Conservation (phyloP, 2,329 filamentous ascomycete species). For the Chalaropsis ovoidea region DNA sequence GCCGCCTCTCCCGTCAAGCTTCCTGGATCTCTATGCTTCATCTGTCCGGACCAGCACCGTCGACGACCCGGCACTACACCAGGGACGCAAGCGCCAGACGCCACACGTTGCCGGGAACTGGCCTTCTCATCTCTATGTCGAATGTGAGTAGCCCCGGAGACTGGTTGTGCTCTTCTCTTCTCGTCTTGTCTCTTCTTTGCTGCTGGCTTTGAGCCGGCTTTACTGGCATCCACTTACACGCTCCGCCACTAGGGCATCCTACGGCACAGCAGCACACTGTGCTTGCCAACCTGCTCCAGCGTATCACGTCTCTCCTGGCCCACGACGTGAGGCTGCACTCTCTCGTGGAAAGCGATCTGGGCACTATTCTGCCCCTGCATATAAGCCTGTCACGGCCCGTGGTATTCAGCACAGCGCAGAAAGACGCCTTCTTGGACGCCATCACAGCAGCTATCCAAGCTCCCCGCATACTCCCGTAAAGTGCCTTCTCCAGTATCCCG, state of each 20-base stretch:
- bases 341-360: conserved; percentile 68
- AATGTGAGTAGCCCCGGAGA: conserved; percentile 55
- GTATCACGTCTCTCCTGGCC: conserved; percentile 32
- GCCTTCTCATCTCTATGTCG: conserved; percentile 85
- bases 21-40: conserved; percentile 83
- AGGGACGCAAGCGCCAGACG: conserved; percentile 67
- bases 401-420: conserved; percentile 60
- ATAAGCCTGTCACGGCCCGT: conserved; percentile 82
- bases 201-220: background rate
- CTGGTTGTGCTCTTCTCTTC: conserved; percentile 2
- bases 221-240: conserved; percentile 26
- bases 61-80: conserved; percentile 78
- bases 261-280: conserved; percentile 38
- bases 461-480: conserved; percentile 5
- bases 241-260: conserved; percentile 43
- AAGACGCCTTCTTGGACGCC: conserved; percentile 53
- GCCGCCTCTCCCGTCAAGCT: conserved; percentile 66
- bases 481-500: background rate
- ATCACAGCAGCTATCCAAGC: conserved; percentile 39
- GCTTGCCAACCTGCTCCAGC: conserved; percentile 38
- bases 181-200: background rate
- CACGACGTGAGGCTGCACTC: conserved; percentile 45
- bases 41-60: conserved; percentile 64
- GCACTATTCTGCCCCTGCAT: conserved; percentile 69
- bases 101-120: conserved; percentile 84